Conservation (phyloP, 2,329 filamentous ascomycete genomes). For the Ceratocystiopsis brevicomis region DNA sequence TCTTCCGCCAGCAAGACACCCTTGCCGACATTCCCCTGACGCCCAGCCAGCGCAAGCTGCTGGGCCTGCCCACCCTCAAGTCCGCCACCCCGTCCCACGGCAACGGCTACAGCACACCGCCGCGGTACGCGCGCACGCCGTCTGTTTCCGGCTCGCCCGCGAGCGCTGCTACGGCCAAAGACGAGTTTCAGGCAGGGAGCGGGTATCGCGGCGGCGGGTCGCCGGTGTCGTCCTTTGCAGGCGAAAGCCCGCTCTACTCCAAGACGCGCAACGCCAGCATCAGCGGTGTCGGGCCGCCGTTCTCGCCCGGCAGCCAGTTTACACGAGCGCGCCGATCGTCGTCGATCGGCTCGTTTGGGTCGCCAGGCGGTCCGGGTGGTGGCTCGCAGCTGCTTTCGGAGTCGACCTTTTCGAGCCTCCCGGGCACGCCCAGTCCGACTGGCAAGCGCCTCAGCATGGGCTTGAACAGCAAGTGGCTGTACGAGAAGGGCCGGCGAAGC, state of each 20-base stretch:
- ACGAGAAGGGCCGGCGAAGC: constrained; percentile 55
- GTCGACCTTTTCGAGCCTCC: constrained; percentile 15
- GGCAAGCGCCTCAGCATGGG: constrained; percentile 55
- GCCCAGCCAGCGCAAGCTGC: constrained; percentile 64
- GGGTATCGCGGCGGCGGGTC: constrained; percentile 17
- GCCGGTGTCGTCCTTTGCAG: constrained; percentile 19
- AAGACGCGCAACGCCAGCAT: constrained; percentile 33
- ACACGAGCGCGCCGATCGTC: constrained; percentile 37
- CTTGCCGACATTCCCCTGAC: constrained; percentile 82
- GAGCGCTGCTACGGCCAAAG: constrained; percentile 17
- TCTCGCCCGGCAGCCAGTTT: constrained; percentile 4
- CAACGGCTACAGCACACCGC: constrained; percentile 65
- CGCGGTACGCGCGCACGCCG: constrained; percentile 63
- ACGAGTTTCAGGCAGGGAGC: too few relatives aligned
- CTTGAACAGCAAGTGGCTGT: constrained; percentile 87
- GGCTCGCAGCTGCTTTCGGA: constrained; percentile 29
- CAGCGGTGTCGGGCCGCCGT: constrained; percentile 2
- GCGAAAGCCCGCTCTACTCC: constrained; percentile 40
- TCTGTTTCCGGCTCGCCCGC: constrained; percentile 43
- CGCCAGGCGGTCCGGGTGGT: constrained; percentile 29
- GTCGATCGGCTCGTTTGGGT: constrained; percentile 34
- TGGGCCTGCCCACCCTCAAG: constrained; percentile 56
- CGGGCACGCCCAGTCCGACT: constrained; percentile 49
- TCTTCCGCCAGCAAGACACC: constrained; percentile 54
- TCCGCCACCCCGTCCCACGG: constrained; percentile 43